A percentile compares a stretch with the other conserved stretches of the same genome.
phyloP scores from a whole-genome alignment of 2,329 filamentous ascomycete genomes.

The Paracoccidioides lutzii region DNA sequence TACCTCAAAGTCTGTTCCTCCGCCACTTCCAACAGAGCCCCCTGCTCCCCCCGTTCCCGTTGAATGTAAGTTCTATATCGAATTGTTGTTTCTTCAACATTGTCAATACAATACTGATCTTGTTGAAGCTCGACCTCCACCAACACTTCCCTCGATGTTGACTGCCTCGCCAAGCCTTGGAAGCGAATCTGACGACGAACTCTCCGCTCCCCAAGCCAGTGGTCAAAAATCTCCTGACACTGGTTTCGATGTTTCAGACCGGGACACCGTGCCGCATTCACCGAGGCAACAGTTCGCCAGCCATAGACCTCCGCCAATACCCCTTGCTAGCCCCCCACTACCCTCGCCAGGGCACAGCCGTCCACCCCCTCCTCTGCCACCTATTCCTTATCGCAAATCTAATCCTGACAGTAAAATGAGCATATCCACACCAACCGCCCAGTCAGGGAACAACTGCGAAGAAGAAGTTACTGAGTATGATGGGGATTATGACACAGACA shows the following conservation, averaged over 20 bases:
- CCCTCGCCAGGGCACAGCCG: slow-evolving; percentile 40
- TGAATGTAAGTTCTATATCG: slow-evolving; percentile 42
- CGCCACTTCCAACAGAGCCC: slow-evolving; percentile 23
- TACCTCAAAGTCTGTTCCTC: slow-evolving; percentile 28
- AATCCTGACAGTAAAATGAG: slow-evolving; percentile 42
- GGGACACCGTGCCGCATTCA: not conserved
- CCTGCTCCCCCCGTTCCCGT: slow-evolving; percentile 26
- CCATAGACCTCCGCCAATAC: slow-evolving; percentile 28
- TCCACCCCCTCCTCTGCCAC: slow-evolving; percentile 50
- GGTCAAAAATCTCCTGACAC: slow-evolving; percentile 14
- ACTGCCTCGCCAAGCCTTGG: slow-evolving; percentile 58
- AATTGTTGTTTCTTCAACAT: not conserved
- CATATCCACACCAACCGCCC: slow-evolving; percentile 32
- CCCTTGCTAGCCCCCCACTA: slow-evolving; percentile 28
- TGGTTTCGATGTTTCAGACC: slow-evolving; percentile 9
- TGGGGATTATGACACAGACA: slow-evolving; percentile 95
- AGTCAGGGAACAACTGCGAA: slow-evolving; percentile 48
- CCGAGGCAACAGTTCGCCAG: slow-evolving; percentile 17
- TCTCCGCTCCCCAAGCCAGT: slow-evolving; percentile 39
- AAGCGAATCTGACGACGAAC: slow-evolving; percentile 80
- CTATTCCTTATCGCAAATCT: slow-evolving; percentile 44
- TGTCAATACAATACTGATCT: slow-evolving; percentile 3
- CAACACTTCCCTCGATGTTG: slow-evolving; percentile 40
- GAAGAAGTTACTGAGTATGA: slow-evolving; percentile 89
- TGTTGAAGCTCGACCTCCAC: slow-evolving; percentile 46